Conservation (phyloP, 1,284 basidiomycete species). For the Melampsora larici-populina region DNA sequence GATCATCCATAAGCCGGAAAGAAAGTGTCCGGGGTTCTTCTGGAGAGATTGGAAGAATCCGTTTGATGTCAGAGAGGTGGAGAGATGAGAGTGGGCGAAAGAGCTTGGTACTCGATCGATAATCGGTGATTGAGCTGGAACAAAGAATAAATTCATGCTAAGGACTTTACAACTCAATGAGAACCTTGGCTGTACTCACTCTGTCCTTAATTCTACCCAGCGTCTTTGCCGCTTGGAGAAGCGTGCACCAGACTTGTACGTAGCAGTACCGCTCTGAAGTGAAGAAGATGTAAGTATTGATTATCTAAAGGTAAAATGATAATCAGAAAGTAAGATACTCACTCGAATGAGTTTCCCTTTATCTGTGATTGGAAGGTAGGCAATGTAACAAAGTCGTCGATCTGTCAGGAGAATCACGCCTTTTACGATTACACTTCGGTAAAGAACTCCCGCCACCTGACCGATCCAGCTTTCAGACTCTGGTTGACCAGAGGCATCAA, state of each 20-base stretch:
- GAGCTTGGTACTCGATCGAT: slow-evolving; percentile 48
- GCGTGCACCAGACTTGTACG: slow-evolving; percentile 15
- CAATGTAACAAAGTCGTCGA: slow-evolving; percentile 50
- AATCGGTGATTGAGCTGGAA: slow-evolving; percentile 46
- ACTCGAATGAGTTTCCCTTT: slow-evolving; percentile 33
- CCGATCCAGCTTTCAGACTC: slow-evolving; percentile 47
- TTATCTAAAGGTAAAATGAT: neutral
- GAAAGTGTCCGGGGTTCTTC: slow-evolving; percentile 46
- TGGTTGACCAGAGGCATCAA: slow-evolving; percentile 38
- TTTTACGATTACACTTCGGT: slow-evolving; percentile 49
- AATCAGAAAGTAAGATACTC: neutral
- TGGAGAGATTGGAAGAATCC: slow-evolving; percentile 47
- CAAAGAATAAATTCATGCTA: neutral
- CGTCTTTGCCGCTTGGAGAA: slow-evolving; percentile 32
- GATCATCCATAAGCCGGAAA: slow-evolving; percentile 45
- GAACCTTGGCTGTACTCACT: slow-evolving; percentile 17
- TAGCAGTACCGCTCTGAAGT: slow-evolving; percentile 37
- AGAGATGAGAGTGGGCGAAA: slow-evolving; percentile 49
- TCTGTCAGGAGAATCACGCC: slow-evolving; percentile 49
- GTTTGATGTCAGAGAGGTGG: slow-evolving; percentile 47
- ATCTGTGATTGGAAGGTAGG: slow-evolving; percentile 46
- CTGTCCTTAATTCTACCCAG: slow-evolving; percentile 41
- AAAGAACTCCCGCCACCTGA: slow-evolving; percentile 46
- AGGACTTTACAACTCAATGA: neutral
- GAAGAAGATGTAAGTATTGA: neutral